Base-by-base conservation (phyloP, 73 alveolate genomes). In the Tetrahymena malaccensis region DNA sequence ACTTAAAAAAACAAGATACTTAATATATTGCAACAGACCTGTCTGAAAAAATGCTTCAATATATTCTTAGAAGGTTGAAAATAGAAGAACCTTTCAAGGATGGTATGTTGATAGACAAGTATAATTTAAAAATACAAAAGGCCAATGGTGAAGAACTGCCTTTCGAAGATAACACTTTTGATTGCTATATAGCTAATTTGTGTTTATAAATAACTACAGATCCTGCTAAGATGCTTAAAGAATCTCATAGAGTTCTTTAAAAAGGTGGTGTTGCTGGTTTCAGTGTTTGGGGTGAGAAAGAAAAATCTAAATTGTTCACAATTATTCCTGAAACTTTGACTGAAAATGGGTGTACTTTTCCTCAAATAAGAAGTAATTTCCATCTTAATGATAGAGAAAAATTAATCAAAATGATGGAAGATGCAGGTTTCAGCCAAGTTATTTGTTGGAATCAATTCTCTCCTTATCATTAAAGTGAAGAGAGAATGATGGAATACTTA, bases 281-380 rank as follows among this genome's bases (percentile, higher is more conserved):
- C 44, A 55, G 97, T 25, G 98, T 97, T 11, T 97, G 98, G 98
- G 98, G 98, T 2, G 97, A 97, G 70, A 93, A 85, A 43, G 99
- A 97, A 43, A 84, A 93, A 93, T 37, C 95, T 35, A 19, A 11
- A 7, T 35, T 96, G 11, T 95, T 95, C 83, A 94, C 70, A 10
- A 55, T 94, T 12, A 22, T 94, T 13, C 43, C 85, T 12, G n/a
- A 94, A 25, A 58, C 85, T 94, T 35, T 43, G 10, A 44, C 43
- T 19, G 95, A 83, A 94, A 34, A 37, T 22, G 93, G 85, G n/a
- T 89, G 94, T 1, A 13, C 85, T 43, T 33, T 5, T 43, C 96
- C 44, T 22, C 25, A 44, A 44, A 93, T 70, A 33, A 94, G 94
- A 83, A 44, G 94, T 19, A 44, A 44, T 55, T 94, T 94, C 93